Evolutionary conservation across 2,329 filamentous ascomycete species (phyloP).

Genomic region (Cladophialophora bantiana): DNA sequence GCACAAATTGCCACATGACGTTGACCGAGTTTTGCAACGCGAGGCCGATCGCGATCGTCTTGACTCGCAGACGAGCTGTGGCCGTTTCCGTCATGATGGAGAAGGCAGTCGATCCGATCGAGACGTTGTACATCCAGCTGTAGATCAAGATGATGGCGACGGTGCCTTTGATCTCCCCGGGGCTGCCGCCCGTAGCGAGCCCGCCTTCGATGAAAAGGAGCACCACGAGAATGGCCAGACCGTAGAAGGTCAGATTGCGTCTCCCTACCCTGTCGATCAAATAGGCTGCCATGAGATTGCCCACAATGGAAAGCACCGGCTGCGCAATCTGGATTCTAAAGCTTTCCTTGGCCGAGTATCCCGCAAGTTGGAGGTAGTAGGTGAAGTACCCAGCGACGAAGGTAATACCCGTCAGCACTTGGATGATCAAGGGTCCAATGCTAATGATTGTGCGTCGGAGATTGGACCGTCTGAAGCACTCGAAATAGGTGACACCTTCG

Average conservation of each 20-base stretch:
- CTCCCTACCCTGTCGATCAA: constrained; percentile 51
- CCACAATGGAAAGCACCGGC: constrained; percentile 49
- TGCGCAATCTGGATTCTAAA: constrained; percentile 52
- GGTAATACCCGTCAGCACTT: constrained; percentile 47
- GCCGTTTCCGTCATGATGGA: constrained; percentile 50
- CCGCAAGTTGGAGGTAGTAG: constrained; percentile 55
- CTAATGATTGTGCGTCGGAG: constrained; percentile 52
- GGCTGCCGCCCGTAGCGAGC: constrained; percentile 40
- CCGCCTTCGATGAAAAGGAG: constrained; percentile 52
- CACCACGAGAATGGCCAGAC: constrained; percentile 46
- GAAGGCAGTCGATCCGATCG: constrained; percentile 51
- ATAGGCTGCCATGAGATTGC: constrained; percentile 52
- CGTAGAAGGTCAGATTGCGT: constrained; percentile 47
- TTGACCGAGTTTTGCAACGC: constrained; percentile 4
- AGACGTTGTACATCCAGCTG: constrained; percentile 50
- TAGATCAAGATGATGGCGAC: constrained; percentile 50
- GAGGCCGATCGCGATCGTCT: constrained; percentile 42
- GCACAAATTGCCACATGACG: constrained; percentile 49
- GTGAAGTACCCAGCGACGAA: constrained; percentile 51
- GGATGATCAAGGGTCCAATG: constrained; percentile 48
- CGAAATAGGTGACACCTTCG: constrained; percentile 48
- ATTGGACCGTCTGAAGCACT: constrained; percentile 51
- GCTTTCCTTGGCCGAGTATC: constrained; percentile 46
- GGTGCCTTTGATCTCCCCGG: constrained; percentile 24
- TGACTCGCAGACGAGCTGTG: constrained; percentile 49